These are phyloP conservation scores for Hypoxylon lenormandii DNA, from an alignment of 495 filamentous ascomycete genomes.

Conservation along the genomic window DNA sequence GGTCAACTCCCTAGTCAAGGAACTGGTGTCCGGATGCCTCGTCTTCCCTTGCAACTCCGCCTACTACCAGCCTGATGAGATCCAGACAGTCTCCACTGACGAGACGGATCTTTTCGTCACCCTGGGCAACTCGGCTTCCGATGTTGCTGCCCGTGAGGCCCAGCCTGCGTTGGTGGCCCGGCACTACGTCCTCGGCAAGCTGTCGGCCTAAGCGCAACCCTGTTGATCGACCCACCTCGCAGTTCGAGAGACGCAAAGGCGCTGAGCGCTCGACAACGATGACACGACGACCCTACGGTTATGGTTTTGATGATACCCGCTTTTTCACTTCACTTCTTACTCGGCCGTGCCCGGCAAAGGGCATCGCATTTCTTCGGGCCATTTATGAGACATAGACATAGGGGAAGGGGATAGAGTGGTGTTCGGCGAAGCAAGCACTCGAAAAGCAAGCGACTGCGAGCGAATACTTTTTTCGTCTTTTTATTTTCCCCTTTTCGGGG, in stretches of 20 bases:
- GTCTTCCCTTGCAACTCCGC: conserved; percentile 61
- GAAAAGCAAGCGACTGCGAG: conserved; percentile 7
- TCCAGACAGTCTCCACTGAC: conserved; percentile 59
- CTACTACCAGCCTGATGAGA: conserved; percentile 64
- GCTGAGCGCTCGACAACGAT: conserved; percentile 48
- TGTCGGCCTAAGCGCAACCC: conserved; percentile 34
- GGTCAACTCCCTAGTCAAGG: conserved; percentile 29
- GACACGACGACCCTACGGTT: conserved; percentile 43
- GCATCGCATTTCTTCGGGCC: conserved; percentile 17
- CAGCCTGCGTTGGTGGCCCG: conserved; percentile 39
- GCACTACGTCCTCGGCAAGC: conserved; percentile 51
- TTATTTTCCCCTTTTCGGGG: conserved; percentile 17
- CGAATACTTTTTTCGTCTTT: too few relatives aligned
- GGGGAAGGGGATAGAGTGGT: conserved; percentile 4
- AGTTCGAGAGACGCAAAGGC: conserved; percentile 33
- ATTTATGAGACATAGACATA: conserved; percentile 19
- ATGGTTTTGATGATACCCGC: conserved; percentile 34
- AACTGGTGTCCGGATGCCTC: conserved; percentile 59
- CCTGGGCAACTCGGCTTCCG: conserved; percentile 51
- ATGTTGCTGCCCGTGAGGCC: conserved; percentile 35
- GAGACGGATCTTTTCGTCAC: conserved; percentile 56
- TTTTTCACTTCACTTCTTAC: conserved; percentile 34
- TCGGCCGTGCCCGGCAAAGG: conserved; percentile 12
- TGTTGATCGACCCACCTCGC: conserved; percentile 13
- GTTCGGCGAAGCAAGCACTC: conserved; percentile 23